Evolutionary conservation across 345 rosid species (phyloP).

Genomic region (Zanthoxylum bungeanum): DNA sequence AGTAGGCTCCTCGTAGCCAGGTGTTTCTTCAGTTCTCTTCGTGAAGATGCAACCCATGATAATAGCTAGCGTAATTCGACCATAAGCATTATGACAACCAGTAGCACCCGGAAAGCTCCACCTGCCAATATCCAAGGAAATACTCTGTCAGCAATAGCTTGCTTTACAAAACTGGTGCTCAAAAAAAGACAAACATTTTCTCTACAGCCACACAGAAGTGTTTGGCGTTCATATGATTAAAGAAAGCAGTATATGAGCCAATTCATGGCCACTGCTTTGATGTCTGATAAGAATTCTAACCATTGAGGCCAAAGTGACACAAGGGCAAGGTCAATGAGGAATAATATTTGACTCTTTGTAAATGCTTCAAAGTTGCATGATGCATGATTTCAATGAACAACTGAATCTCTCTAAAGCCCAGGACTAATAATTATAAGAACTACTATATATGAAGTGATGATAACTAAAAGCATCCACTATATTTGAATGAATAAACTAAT

Average conservation of each 20-base stretch:
- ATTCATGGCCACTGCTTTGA: neutral
- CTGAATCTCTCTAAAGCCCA: neutral
- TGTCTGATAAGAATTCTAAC: neutral
- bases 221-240: neutral
- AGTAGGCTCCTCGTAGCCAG: slow-evolving; percentile 64
- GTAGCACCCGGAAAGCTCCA: neutral
- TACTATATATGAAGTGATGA: neutral
- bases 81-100: neutral
- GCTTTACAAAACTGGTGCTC: neutral
- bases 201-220: neutral
- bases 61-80: slow-evolving; percentile 8
- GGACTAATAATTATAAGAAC: neutral
- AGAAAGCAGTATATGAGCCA: neutral
- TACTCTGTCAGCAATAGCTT: neutral
- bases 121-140: slow-evolving; percentile 10
- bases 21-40: slow-evolving; percentile 29
- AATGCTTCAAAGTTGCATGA: neutral
- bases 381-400: neutral
- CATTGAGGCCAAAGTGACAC: neutral
- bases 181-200: neutral
- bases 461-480: neutral
- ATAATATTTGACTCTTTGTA: neutral
- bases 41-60: slow-evolving; percentile 47
- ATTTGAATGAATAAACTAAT: neutral
- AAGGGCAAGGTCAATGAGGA: neutral